Base-by-base conservation (phyloP, 495 filamentous ascomycete species). In the Hypomontagnella monticulosa region DNA sequence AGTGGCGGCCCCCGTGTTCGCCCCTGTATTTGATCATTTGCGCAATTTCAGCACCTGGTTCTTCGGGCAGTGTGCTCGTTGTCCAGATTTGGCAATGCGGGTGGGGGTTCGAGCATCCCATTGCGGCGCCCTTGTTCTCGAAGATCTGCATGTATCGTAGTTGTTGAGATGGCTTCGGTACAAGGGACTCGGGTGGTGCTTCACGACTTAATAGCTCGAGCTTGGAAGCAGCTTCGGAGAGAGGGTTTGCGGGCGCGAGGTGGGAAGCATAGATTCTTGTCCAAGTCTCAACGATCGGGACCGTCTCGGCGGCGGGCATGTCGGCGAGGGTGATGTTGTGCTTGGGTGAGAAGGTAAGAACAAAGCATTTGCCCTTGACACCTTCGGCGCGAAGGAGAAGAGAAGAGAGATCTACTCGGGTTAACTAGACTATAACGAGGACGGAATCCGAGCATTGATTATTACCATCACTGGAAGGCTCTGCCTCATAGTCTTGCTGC, bases 71-170 rank as follows among this genome's bases (percentile, higher is more conserved):
- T 10, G 88, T 86, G 36, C 89, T 94, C 10, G 93, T 97, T 7
- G 92, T 95, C 95, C 95, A 99, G 64, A 97, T 85, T 72, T 99
- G 95, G 48, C 95, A 93, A 77, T 98, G 95, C 0, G 95, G 95
- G 77, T 99, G 95, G 5, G 95, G 96, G 75, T 99, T 99, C 2
- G 95, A 98, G 83, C 95, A 99, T 30, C 95, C 95, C 95, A 99
- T 99, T 4, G 95, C 92, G 0, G 91, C 88, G 44, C 95, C 95
- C 80, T 99, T 99, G 81, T 99, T 99, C 78, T 99, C 95, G 63
- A 99, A 98, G 66, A 99, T 97, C 76, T 99, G 95, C 93, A 99
- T 97, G 77, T 96, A 98, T 44, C 88, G 86, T 70, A 96, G 92
- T 76, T 97, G 93, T 55, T 90, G 84, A 44, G 85, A 87, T 4